These are phyloP conservation scores for Podospora pseudoanserina DNA, from an alignment of 495 filamentous ascomycete genomes.

Conservation along the genomic window DNA sequence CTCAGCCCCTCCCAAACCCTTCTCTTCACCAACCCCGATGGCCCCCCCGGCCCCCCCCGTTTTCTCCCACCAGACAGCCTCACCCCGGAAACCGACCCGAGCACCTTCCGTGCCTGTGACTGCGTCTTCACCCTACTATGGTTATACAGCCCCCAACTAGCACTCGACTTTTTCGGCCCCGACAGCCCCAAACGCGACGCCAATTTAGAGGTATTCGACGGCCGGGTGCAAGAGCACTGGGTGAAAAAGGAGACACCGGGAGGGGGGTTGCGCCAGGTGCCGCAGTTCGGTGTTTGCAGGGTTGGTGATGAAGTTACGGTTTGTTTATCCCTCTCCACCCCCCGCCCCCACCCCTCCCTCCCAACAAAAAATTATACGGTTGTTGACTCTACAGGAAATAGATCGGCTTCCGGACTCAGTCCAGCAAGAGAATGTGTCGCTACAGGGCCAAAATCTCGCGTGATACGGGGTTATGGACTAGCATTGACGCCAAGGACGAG, in stretches of 20 bases:
- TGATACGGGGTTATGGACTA: neutral
- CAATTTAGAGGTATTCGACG: neutral
- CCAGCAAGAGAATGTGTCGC: neutral
- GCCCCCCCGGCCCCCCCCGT: too few species aligned
- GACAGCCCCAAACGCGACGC: neutral
- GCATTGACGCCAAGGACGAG: neutral
- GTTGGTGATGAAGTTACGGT: neutral
- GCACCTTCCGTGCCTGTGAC: neutral
- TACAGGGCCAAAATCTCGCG: neutral
- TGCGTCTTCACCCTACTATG: neutral
- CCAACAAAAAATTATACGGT: neutral
- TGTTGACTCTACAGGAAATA: neutral
- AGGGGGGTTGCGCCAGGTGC: neutral
- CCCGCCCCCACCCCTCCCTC: too few species aligned
- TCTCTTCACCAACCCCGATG: neutral
- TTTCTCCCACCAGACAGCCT: neutral
- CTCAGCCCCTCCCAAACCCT: neutral
- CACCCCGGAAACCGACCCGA: neutral
- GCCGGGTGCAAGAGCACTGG: neutral
- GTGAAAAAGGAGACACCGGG: neutral
- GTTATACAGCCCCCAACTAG: neutral
- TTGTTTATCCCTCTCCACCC: neutral
- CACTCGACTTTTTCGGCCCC: neutral
- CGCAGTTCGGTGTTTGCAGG: neutral
- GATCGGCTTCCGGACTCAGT: neutral